Conservation (phyloP, 352 stramenopile genomes). For the Pythium folliculosum region DNA sequence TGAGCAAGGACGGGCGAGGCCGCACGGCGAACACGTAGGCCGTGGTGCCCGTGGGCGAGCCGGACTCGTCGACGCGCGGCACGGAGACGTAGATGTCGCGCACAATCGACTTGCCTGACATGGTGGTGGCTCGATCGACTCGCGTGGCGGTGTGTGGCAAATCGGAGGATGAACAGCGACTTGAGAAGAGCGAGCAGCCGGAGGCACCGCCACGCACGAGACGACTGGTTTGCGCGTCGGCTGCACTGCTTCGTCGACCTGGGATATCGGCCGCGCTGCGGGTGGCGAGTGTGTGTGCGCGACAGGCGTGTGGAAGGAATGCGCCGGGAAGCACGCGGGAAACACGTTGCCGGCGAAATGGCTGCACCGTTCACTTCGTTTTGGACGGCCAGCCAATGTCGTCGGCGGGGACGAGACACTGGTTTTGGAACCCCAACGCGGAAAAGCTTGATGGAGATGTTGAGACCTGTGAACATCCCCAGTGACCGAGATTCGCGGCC, state of each 20-base stretch:
- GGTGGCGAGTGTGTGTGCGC: not conserved
- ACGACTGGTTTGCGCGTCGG: not conserved
- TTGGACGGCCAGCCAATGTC: too few species aligned
- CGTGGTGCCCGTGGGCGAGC: slow-evolving; percentile 25
- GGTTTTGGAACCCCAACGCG: too few species aligned
- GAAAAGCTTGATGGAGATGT: slow-evolving; percentile 1
- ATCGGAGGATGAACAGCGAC: too few species aligned
- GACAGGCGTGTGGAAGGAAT: not conserved
- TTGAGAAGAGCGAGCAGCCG: too few species aligned
- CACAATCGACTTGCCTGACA: slow-evolving; percentile 32
- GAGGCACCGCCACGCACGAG: not conserved
- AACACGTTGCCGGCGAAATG: slow-evolving; percentile 6
- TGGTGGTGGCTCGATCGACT: not conserved
- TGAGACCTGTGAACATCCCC: not conserved
- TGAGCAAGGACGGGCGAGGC: slow-evolving; percentile 20
- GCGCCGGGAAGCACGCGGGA: not conserved
- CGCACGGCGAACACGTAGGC: slow-evolving; percentile 58
- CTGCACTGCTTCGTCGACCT: not conserved
- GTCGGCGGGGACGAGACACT: too few species aligned
- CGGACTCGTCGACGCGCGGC: slow-evolving; percentile 35
- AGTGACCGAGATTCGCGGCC: not conserved
- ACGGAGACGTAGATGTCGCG: slow-evolving; percentile 55
- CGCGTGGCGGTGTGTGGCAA: too few species aligned
- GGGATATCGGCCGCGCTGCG: not conserved
- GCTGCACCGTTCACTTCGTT: not conserved